phyloP scores from a whole-genome alignment of 371 early-diverging fungal species.

The Fennellomyces sp. region DNA sequence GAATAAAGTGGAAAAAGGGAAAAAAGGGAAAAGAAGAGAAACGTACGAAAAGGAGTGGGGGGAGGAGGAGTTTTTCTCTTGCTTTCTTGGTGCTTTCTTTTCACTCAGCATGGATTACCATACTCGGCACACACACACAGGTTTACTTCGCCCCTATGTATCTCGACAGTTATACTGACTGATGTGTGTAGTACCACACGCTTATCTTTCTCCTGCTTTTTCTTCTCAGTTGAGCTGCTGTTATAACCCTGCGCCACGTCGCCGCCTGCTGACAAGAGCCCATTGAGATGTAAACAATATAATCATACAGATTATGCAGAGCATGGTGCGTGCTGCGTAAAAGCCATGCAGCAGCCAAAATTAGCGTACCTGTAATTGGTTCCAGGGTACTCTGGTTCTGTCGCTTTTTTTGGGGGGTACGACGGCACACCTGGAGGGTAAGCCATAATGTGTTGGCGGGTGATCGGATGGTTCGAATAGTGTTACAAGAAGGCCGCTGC shows the following conservation, averaged over 20 bases:
- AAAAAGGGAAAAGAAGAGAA: conserved; percentile 9
- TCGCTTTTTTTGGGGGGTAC: too few relatives aligned
- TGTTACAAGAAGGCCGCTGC: neutral
- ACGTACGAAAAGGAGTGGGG: conserved; percentile 5
- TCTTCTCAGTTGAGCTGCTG: neutral
- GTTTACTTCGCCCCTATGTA: neutral
- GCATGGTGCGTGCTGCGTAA: neutral
- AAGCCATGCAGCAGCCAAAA: neutral
- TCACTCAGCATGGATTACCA: neutral
- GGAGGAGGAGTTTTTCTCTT: neutral
- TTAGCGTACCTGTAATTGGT: neutral
- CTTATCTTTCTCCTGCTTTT: neutral
- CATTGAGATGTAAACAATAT: neutral
- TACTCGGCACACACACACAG: neutral
- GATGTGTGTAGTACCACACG: too few relatives aligned
- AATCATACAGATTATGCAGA: neutral
- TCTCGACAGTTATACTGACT: too few relatives aligned
- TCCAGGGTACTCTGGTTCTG: too few relatives aligned
- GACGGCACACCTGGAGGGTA: too few relatives aligned
- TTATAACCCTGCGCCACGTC: neutral
- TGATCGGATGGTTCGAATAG: neutral
- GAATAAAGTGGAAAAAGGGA: neutral
- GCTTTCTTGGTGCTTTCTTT: neutral
- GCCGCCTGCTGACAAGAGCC: neutral
- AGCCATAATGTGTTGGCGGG: too few relatives aligned